Base-by-base conservation (phyloP, 2,329 filamentous ascomycete species). In the Scedosporium dehoogii region DNA sequence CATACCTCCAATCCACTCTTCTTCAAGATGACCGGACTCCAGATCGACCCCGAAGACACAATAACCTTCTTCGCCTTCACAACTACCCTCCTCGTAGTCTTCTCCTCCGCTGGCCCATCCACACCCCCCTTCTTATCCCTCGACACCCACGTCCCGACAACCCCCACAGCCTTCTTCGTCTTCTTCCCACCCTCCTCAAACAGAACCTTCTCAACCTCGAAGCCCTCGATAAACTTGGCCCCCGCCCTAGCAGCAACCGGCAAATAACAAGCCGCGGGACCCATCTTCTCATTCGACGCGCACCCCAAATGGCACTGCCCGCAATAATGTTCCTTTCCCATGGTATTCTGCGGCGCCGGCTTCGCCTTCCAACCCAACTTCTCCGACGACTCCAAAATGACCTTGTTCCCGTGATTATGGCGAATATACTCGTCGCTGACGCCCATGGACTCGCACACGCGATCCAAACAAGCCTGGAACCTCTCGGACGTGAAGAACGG, bases 191-290 rank as follows among this genome's bases (percentile, higher is more conserved):
- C 70, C 14, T 81, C 77, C 23, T 86, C 83, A 71, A 96, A 96
- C 0, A 89, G 66, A 16, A 97, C 78, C 64, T 82, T 81, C 12
- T 90, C 83, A 0, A 86, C 89, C 21, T 85, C 74, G 69, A 94
- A 91, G 0, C 92, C 92, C 76, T 97, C 91, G 63, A 96, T 83
- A 70, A 96, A 96, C 66, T 82, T 79, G 0, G 92, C 90, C 0
- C 92, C 92, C 0, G 89, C 85, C 60, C 81, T 81, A 1, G 87
- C 88, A 2, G 93, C 92, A 68, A 92, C 90, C 0, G 90, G 90
- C 14, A 97, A 78, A 79, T 86, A 97, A 6, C 85, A 85, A 25
- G 90, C 85, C 0, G 84, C 82, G 0, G 92, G 89, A 0, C 92
- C 91, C 72, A 89, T 86, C 76, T 97, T 97, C 66, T 86, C 85